These are phyloP conservation scores for Mallotus japonicus DNA, from an alignment of 441 rosid species.

Conservation along the genomic window DNA sequence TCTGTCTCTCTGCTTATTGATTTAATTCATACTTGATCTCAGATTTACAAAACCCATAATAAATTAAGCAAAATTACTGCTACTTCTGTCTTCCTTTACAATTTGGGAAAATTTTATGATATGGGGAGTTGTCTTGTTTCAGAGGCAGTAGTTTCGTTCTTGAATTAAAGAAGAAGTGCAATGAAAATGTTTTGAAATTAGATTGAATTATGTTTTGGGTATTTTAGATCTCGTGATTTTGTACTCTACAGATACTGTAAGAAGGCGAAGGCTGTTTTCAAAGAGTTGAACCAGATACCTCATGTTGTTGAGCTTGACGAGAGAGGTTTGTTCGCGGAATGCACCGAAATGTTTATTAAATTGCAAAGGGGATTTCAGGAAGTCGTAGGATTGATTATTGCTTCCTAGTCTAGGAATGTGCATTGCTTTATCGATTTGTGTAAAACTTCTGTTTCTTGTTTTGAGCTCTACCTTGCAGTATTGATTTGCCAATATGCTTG, in stretches of 20 bases:
- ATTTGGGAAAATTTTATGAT: background rate
- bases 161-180: too few relatives aligned
- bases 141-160: too few relatives aligned
- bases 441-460: background rate
- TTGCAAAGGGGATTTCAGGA: background rate
- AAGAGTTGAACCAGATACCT: slow-evolving; percentile 58
- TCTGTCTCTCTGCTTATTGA: slow-evolving; percentile 1
- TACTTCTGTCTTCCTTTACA: background rate
- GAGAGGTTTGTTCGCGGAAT: slow-evolving; percentile 45
- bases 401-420: background rate
- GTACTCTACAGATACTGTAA: slow-evolving; percentile 59
- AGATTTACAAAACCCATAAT: background rate
- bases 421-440: background rate
- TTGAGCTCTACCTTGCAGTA: background rate
- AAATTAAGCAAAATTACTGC: background rate
- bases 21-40: background rate
- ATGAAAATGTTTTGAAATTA: background rate
- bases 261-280: slow-evolving; percentile 73
- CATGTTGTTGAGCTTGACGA: slow-evolving; percentile 74
- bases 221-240: slow-evolving; percentile 6
- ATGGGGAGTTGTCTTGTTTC: too few relatives aligned
- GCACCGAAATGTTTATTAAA: background rate
- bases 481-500: background rate
- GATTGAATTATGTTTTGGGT: background rate
- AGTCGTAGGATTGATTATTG: background rate